Evolutionary conservation across 768 basidiomycete genomes (phyloP).

Genomic region (Ephemerocybe angulata): DNA sequence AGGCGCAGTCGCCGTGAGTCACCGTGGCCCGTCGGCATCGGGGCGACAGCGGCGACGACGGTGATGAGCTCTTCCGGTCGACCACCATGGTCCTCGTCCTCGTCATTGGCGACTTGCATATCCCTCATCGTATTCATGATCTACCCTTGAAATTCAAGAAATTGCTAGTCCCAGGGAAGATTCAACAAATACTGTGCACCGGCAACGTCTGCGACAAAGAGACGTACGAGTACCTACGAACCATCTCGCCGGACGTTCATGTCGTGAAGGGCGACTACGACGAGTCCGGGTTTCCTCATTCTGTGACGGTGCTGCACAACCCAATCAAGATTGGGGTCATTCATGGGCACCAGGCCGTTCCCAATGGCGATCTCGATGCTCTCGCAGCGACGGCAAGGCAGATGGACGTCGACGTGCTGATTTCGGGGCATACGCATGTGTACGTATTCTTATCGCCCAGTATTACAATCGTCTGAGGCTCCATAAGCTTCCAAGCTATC

Average conservation of each 20-base stretch:
- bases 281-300: conserved; percentile 76
- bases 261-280: conserved; percentile 95
- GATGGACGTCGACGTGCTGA: conserved; percentile 96
- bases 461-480: neutral
- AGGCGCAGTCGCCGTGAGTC: too few species aligned
- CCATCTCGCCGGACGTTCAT: conserved; percentile 89
- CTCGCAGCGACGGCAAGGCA: conserved; percentile 84
- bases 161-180: conserved; percentile 92
- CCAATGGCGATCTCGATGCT: conserved; percentile 89
- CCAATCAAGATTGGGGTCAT: conserved; percentile 90
- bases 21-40: too few species aligned
- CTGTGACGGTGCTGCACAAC: conserved; percentile 72
- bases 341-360: conserved; percentile 92
- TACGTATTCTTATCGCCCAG: too few species aligned
- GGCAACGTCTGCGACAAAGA: conserved; percentile 98
- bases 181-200: conserved; percentile 95
- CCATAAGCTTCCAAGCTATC: conserved; percentile 76
- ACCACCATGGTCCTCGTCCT: conserved; percentile 84
- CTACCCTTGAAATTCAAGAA: conserved; percentile 97
- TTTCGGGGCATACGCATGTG: conserved; percentile 95
- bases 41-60: too few species aligned
- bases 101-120: conserved; percentile 95
- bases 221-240: conserved; percentile 93
- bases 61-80: neutral
- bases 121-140: conserved; percentile 86